phyloP scores from a whole-genome alignment of 1,139 yeast species.

The Candida sp. region DNA sequence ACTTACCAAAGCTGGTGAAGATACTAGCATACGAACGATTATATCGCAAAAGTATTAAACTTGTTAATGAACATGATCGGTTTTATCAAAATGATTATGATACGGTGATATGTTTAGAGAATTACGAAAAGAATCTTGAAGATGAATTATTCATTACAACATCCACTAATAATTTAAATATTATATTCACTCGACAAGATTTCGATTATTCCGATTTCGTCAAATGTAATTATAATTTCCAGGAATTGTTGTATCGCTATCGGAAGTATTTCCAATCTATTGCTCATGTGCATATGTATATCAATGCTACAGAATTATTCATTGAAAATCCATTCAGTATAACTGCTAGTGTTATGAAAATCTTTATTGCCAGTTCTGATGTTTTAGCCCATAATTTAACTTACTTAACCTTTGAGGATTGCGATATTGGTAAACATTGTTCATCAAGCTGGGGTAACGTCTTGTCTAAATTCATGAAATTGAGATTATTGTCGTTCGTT shows the following conservation, averaged over 20 bases:
- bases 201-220: slow-evolving; percentile 28
- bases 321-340: slow-evolving; percentile 12
- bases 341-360: slow-evolving; percentile 10
- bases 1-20: slow-evolving; percentile 6
- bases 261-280: background rate
- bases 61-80: slow-evolving; percentile 11
- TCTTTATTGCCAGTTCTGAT: slow-evolving; percentile 8
- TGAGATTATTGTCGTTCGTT: slow-evolving; percentile 21
- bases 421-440: slow-evolving; percentile 36
- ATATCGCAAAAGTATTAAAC: slow-evolving; percentile 17
- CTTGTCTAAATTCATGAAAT: slow-evolving; percentile 20
- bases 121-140: slow-evolving; percentile 10
- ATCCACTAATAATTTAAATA: slow-evolving; percentile 23
- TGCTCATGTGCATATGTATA: background rate
- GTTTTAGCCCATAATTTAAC: slow-evolving; percentile 16
- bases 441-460: slow-evolving; percentile 31
- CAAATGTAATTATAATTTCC: slow-evolving; percentile 16
- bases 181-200: slow-evolving; percentile 23
- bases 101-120: slow-evolving; percentile 11
- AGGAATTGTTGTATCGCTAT: background rate
- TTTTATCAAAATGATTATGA: slow-evolving; percentile 8
- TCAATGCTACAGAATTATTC: background rate
- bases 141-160: slow-evolving; percentile 14
- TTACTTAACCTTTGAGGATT: slow-evolving; percentile 22
- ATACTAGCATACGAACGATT: slow-evolving; percentile 16